Conservation (phyloP, 495 filamentous ascomycete genomes). For the Thozetella sp. region DNA sequence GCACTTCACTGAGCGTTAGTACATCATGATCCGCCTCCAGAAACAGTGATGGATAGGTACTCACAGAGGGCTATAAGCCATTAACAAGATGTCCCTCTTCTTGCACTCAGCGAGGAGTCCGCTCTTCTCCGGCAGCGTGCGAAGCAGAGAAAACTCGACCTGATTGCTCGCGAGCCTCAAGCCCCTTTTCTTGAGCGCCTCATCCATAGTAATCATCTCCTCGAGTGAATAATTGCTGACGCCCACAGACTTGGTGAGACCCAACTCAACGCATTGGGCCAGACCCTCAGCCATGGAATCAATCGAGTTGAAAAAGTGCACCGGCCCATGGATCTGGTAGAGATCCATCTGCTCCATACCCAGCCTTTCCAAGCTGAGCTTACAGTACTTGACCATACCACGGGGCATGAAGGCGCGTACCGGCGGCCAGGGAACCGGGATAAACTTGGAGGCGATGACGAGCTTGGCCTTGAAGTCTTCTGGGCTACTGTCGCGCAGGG, state of each 20-base stretch:
- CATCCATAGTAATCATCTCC: slow-evolving; percentile 1
- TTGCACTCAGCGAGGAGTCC: background rate
- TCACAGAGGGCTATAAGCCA: slow-evolving; percentile 1
- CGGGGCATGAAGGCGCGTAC: background rate
- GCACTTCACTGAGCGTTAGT: background rate
- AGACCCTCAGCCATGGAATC: background rate
- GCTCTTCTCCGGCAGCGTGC: background rate
- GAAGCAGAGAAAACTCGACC: slow-evolving; percentile 1
- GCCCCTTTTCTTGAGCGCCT: slow-evolving; percentile 1
- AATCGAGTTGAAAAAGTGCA: slow-evolving; percentile 1
- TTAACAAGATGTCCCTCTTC: background rate
- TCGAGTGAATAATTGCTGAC: background rate
- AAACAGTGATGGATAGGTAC: background rate
- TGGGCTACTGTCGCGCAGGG: background rate
- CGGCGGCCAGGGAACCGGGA: background rate
- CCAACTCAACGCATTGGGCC: background rate
- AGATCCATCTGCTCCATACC: background rate
- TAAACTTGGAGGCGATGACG: slow-evolving; percentile 1
- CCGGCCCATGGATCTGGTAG: background rate
- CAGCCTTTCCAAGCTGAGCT: background rate
- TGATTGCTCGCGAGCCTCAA: background rate
- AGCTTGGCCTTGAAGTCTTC: background rate
- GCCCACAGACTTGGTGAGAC: background rate
- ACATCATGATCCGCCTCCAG: background rate
- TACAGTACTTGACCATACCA: slow-evolving; percentile 1